These are phyloP conservation scores for Metarhizium album DNA, from an alignment of 2,329 filamentous ascomycete genomes.

Conservation along the genomic window DNA sequence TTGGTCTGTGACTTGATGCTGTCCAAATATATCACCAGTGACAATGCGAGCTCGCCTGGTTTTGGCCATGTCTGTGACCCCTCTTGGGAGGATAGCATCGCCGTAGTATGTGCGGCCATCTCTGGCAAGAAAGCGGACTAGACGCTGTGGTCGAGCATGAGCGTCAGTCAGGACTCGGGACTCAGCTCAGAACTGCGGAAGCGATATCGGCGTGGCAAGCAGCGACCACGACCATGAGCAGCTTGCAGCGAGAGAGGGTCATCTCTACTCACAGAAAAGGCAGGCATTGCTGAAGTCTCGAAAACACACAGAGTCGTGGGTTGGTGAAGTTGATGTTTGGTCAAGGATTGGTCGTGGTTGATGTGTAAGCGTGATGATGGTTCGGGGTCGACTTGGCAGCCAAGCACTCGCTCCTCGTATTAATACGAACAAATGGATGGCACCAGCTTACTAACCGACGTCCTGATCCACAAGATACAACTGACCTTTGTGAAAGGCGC, in stretches of 20 bases:
- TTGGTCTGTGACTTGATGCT: constrained; percentile 50
- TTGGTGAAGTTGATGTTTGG: no score
- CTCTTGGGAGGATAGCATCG: constrained; percentile 57
- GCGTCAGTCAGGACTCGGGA: neutral
- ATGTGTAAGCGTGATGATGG: no score
- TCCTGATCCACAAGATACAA: no score
- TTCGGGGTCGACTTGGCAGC: no score
- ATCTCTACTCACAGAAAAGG: neutral
- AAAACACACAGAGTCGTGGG: no score
- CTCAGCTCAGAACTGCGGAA: no score
- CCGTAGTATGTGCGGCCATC: constrained; percentile 63
- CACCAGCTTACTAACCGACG: no score
- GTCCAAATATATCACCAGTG: constrained; percentile 54
- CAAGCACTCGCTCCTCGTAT: no score
- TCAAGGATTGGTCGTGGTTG: no score
- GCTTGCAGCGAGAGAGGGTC: neutral
- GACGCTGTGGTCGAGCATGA: constrained; percentile 36
- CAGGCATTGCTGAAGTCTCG: neutral
- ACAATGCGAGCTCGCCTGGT: constrained; percentile 52
- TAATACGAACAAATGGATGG: no score
- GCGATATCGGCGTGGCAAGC: no score
- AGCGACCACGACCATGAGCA: neutral
- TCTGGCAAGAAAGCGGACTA: constrained; percentile 62
- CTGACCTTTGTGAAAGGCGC: no score
- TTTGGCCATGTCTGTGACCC: constrained; percentile 49